Evolutionary conservation across 371 early-diverging fungal species (phyloP), one percentile per base, ranked within the genome.

Genomic region (Fennellomyces sp.): DNA sequence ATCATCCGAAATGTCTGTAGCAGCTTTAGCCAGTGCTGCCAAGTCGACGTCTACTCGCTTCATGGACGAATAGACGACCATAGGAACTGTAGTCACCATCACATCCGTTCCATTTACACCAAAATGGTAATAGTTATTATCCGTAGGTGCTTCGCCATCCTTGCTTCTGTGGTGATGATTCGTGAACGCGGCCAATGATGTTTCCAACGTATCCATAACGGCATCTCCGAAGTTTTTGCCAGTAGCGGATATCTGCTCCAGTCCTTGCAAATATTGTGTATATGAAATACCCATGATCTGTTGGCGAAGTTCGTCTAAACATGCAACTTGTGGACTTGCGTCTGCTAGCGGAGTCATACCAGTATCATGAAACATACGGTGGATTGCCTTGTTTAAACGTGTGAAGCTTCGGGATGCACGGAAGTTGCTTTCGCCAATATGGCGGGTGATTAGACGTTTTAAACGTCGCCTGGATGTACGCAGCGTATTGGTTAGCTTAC

Each of bases 51-150:
- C 45, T 2, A 45, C 45, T 1, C 45, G 17, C n/a, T 45, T 45
- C 45, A 45, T 45, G 23, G 45, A 45, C 11, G 45, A 45, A 23
- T 45, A 45, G 23, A 45, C 23, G 45, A 45, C 45, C 45, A 45
- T 45, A 12, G 45, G 45, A 21, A 45, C 45, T 5, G 45, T 45
- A 11, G 45, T 45, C 5, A 45, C 45, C 45, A 45, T 45, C 23
- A 45, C 45, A 45, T 45, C 45, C 5, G 45, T 45, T 4, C 45
- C 23, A 45, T 45, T 45, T 17, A 45, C 45, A 23, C 45, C 45
- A 23, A 45, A 7, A 8, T 8, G n/a, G n/a, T 45, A 45, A 45
- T 45, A 45, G 8, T 11, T 10, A 5, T 5, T 25, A 45, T 45
- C 23, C 45, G 23, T 8, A 6, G 3, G 45, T 6, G 10, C 6